Base-by-base conservation (phyloP, 306 rosid genomes). In the Quercus agrifolia region DNA sequence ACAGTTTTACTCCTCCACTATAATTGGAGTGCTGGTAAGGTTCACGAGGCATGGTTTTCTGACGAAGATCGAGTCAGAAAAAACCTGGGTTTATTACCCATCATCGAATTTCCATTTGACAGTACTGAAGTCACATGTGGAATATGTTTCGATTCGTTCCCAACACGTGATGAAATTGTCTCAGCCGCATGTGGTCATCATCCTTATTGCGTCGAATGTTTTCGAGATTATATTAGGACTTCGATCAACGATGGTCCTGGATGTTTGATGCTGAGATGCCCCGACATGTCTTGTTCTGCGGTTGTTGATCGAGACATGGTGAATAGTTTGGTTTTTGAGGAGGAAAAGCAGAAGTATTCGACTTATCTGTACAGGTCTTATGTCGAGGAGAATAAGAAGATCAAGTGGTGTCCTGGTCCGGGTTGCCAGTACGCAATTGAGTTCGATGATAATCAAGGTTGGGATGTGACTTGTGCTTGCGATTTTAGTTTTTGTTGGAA, bases 401-500 rank as follows among this genome's bases (percentile, higher is more conserved):
- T 80, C 20, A 86, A 80, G 73, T 86, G 89, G 89, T 83, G 89
- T 44, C 87, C 89, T 55, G 87, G 83, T 13, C 85, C 89, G 2
- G 87, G 78, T 44, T 86, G 89, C 56, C 79, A 83, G n/a, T 31
- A 56, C 56, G 89, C 85, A 10, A 78, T 80, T 11, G 78, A 80
- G 41, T 86, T 74, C 57, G 67, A 59, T 25, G 54, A 49, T 3
- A 13, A 49, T 49, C 17, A 3, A 13, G 64, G 76, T 62, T 77
- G 64, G 74, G 87, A 83, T 46, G 85, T 86, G 14, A 41, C 58
- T 74, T 86, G 89, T 78, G 71, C 55, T 23, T 86, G 89, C 31
- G 74, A 81, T 19, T 35, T 74, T 69, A 66, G 31, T 25, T 83
- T 86, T 73, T 86, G 89, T 58, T 86, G 89, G 89, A 80, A 86